Evolutionary conservation across 139 green algal genomes (phyloP), one percentile per base, ranked within the genome.

Genomic region (Diplosphaera chodatii): DNA sequence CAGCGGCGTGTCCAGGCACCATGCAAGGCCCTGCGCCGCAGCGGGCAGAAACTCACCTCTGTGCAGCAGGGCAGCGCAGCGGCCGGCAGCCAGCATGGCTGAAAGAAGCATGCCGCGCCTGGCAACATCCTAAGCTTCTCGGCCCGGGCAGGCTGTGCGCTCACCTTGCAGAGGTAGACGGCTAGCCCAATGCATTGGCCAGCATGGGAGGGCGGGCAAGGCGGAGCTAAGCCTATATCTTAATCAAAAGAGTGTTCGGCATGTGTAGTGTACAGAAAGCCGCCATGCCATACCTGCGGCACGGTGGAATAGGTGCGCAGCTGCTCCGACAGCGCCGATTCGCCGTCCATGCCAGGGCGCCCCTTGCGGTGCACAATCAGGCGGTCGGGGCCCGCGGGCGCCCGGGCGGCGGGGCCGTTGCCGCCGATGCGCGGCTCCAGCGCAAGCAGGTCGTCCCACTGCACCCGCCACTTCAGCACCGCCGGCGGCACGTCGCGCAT

Each of bases 331-430:
- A 94, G 81, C 62, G 79, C 77, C 71, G 91, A 83, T 29, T 79
- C 76, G 32, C 84, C 80, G 25, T 82, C 64, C 28, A 66, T 20
- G 20, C 68, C 78, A 31, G 71, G 64, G 30, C 34, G 63, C 37
- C 80, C 75, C 81, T 93, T 96, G 63, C 87, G 78, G 77, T 93
- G 88, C 64, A 94, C 71, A 4, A 86, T 77, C 40, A 94, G 63
- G 28, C 82, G 79, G 64, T 94, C 82, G 1, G 88, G 71, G 32
- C 77, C 65, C 4, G 64, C 20, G 71, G 37, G 34, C 40, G 69
- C 3, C 67, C 33, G 37, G 66, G 2, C 76, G 63, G 13, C 40
- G 22, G 63, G 68, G 56, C 41, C 63, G 72, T 28, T 59, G 29
- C 63, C 48, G 48, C 48, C 48, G 48, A 59, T 59, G 48, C 48